Base-by-base conservation (phyloP, 2,329 filamentous ascomycete genomes). In the Sporothrix dimorphospora region DNA sequence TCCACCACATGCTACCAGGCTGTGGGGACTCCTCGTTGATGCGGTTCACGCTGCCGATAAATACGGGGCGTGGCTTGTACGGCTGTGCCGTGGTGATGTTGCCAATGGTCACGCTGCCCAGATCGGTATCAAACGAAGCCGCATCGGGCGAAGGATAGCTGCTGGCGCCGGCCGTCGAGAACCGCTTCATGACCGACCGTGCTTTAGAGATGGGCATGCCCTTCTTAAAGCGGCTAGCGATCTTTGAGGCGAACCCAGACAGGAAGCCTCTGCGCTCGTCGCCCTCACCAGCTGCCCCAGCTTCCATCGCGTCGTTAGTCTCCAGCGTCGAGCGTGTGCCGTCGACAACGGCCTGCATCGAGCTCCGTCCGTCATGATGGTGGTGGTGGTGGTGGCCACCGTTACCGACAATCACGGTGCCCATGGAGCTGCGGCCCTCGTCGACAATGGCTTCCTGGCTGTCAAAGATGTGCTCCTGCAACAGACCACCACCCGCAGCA, bases 61-160 rank as follows among this genome's bases (percentile, higher is more conserved):
- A 76, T 8, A 76, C 74, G 3, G 72, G 75, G 40, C 71, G 67
- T 7, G 75, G 75, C 65, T 72, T 71, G 51, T 72, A 74, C 16
- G 74, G 75, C 68, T 76, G 71, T 0, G 71, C 75, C 4, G 74
- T 75, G 0, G 75, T 75, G 12, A 74, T 66, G 34, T 73, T 71
- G 34, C 72, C 72, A 65, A 75, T 68, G 3, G 69, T 70, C 38
- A 76, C 72, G 38, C 74, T 76, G 24, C 75, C 74, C 1, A 74
- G 19, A 8, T 76, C 75, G 11, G 74, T 73, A 27, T 74, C 72
- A 12, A 75, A 57, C 4, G 75, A 76, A 4, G 73, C 57, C 3
- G 71, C 69, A 19, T 70, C 69, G 1, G 70, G 67, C 24, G 73
- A 74, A 12, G 71, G 73, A 40, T 69, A 49, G 11, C 34, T 65